Evolutionary conservation across 345 rosid species (phyloP).

Genomic region (Salix udensis): DNA sequence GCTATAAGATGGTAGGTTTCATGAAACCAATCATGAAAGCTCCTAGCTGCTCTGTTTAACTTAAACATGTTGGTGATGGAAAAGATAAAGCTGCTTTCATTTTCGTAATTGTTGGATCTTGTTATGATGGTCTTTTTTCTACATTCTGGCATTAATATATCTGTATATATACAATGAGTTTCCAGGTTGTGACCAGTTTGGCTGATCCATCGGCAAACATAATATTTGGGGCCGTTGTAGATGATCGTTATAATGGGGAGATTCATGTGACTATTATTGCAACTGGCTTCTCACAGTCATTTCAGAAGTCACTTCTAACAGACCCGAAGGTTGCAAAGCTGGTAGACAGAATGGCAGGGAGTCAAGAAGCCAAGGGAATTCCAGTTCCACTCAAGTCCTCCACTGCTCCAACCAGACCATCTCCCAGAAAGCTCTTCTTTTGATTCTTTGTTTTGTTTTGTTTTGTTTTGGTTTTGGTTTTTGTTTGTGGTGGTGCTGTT

Average conservation of each 20-base stretch:
- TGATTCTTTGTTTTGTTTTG: constrained; percentile 21
- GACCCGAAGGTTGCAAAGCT: constrained; percentile 74
- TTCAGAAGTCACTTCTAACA: constrained; percentile 71
- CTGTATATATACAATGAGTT: not conserved
- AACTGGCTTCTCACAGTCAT: constrained; percentile 93
- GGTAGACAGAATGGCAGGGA: constrained; percentile 45
- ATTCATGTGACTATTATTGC: constrained; percentile 94
- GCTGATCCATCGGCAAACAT: constrained; percentile 99
- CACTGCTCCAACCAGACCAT: constrained; percentile 43
- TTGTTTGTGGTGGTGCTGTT: not conserved
- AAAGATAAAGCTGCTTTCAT: not conserved
- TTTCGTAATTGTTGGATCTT: not conserved
- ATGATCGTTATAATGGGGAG: constrained; percentile 91
- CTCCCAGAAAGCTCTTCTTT: constrained; percentile 76
- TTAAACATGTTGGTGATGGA: not conserved
- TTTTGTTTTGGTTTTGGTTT: not conserved
- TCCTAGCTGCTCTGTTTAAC: not conserved
- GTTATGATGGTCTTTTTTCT: not conserved
- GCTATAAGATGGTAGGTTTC: not conserved
- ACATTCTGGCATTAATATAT: not conserved
- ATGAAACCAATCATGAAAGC: not conserved
- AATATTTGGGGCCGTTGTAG: constrained; percentile 97
- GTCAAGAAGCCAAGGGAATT: constrained; percentile 55
- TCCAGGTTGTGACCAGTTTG: constrained; percentile 91
- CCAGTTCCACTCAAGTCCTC: constrained; percentile 46